Evolutionary conservation across 768 basidiomycete genomes (phyloP).

Genomic region (Trametes cubensis): DNA sequence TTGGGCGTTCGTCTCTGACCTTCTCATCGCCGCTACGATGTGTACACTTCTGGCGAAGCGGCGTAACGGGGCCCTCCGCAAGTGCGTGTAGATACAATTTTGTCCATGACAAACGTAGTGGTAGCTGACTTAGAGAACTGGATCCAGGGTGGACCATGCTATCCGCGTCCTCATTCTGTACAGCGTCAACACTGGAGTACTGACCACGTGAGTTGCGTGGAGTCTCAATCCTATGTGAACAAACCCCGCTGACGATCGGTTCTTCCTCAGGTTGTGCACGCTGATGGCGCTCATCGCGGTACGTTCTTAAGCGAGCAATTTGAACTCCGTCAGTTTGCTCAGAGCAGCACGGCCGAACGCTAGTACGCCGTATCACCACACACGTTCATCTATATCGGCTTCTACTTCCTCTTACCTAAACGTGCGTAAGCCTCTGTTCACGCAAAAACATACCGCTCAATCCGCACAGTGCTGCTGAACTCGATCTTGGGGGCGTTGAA

Average conservation of each 20-base stretch:
- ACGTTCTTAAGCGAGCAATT: background rate
- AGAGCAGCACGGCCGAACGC: slow-evolving; percentile 29
- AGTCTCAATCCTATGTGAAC: background rate
- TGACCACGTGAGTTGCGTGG: slow-evolving; percentile 27
- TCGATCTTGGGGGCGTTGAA: slow-evolving; percentile 26
- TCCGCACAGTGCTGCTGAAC: slow-evolving; percentile 18
- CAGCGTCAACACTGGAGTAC: slow-evolving; percentile 29
- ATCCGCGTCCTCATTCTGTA: slow-evolving; percentile 30
- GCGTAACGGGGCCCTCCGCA: slow-evolving; percentile 9
- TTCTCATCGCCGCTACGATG: slow-evolving; percentile 28
- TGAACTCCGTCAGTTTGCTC: background rate
- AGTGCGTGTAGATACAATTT: slow-evolving; percentile 2
- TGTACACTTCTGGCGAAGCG: slow-evolving; percentile 24
- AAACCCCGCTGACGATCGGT: background rate
- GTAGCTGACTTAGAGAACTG: background rate
- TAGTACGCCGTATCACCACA: slow-evolving; percentile 32
- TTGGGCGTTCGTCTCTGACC: slow-evolving; percentile 21
- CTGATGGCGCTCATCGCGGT: slow-evolving; percentile 26
- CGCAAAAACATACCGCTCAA: background rate
- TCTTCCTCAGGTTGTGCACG: slow-evolving; percentile 24
- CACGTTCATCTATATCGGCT: slow-evolving; percentile 30
- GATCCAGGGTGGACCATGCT: slow-evolving; percentile 22
- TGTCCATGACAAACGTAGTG: too few relatives aligned
- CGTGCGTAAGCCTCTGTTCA: slow-evolving; percentile 10
- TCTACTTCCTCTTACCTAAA: slow-evolving; percentile 30